Conservation (phyloP, 768 basidiomycete genomes). For the Pulveroboletus sp. region DNA sequence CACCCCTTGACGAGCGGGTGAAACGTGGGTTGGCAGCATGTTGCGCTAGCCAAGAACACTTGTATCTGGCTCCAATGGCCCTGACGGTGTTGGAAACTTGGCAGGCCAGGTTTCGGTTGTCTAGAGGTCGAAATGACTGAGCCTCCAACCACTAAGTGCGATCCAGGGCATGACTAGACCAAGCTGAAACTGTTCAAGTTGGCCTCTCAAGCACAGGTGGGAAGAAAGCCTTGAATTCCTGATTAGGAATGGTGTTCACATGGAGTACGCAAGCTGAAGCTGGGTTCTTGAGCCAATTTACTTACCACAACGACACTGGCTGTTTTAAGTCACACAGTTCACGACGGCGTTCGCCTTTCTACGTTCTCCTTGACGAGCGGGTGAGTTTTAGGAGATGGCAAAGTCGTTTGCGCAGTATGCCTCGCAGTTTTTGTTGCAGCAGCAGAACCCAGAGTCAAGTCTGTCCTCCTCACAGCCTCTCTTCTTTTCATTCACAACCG, state of each 20-base stretch:
- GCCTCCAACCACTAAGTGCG: neutral
- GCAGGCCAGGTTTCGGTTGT: neutral
- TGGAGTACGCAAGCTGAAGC: slow-evolving; percentile 22
- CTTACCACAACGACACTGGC: slow-evolving; percentile 13
- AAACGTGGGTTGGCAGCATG: too few species aligned
- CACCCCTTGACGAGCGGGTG: too few species aligned
- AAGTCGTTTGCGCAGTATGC: slow-evolving; percentile 80
- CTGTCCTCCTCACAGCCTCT: slow-evolving; percentile 68
- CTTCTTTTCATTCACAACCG: slow-evolving; percentile 85
- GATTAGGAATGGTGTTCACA: slow-evolving; percentile 18
- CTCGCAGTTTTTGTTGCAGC: slow-evolving; percentile 71
- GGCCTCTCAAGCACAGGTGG: too few species aligned
- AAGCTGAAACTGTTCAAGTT: neutral
- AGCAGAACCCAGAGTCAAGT: slow-evolving; percentile 46
- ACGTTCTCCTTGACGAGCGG: slow-evolving; percentile 16
- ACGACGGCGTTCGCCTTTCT: slow-evolving; percentile 9
- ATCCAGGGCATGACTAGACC: neutral
- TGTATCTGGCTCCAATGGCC: neutral
- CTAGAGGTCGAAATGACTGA: neutral
- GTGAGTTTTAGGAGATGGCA: slow-evolving; percentile 37
- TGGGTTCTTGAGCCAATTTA: slow-evolving; percentile 17
- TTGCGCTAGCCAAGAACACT: neutral
- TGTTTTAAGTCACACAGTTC: slow-evolving; percentile 13
- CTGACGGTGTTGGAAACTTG: neutral
- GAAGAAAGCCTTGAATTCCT: neutral